Conservation (phyloP, 2,329 filamentous ascomycete genomes). For the Zasmidium citrigriseum region DNA sequence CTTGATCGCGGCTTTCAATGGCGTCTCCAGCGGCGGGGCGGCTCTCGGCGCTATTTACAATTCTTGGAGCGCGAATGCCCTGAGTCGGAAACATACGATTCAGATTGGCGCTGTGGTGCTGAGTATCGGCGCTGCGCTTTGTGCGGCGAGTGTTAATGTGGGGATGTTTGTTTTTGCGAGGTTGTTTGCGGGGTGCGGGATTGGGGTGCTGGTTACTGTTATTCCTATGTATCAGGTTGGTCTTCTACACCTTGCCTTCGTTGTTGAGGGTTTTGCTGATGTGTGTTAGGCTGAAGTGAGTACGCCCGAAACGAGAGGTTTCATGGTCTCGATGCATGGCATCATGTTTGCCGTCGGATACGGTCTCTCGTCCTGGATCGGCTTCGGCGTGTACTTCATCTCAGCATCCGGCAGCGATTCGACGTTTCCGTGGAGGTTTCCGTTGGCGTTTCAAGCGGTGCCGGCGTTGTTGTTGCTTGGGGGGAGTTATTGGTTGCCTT, state of each 20-base stretch:
- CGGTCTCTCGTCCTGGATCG: constrained; percentile 41
- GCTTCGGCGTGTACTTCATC: constrained; percentile 7
- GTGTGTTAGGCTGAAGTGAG: constrained; percentile 37
- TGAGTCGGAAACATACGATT: constrained; percentile 41
- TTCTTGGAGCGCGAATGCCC: constrained; percentile 42
- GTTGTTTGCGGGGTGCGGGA: constrained; percentile 41
- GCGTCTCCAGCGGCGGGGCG: constrained; percentile 47
- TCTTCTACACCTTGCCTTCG: too few relatives aligned
- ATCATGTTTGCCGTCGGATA: constrained; percentile 47
- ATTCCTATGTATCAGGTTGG: constrained; percentile 5
- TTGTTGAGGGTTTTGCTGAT: constrained; percentile 29
- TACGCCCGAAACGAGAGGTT: constrained; percentile 41
- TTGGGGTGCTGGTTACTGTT: constrained; percentile 34
- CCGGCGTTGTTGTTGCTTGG: constrained; percentile 44
- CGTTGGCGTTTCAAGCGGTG: constrained; percentile 46
- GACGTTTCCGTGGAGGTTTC: constrained; percentile 49
- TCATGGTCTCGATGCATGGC: constrained; percentile 44
- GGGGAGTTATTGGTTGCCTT: constrained; percentile 40
- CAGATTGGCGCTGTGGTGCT: constrained; percentile 39
- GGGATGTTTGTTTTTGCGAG: constrained; percentile 45
- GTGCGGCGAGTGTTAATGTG: constrained; percentile 38
- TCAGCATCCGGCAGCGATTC: not conserved
- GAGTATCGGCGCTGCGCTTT: constrained; percentile 43
- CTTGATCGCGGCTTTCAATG: constrained; percentile 49
- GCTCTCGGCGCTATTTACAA: constrained; percentile 40